Conservation (phyloP, 148 eudicot genomes). For the Rhododendron griersonianum region DNA sequence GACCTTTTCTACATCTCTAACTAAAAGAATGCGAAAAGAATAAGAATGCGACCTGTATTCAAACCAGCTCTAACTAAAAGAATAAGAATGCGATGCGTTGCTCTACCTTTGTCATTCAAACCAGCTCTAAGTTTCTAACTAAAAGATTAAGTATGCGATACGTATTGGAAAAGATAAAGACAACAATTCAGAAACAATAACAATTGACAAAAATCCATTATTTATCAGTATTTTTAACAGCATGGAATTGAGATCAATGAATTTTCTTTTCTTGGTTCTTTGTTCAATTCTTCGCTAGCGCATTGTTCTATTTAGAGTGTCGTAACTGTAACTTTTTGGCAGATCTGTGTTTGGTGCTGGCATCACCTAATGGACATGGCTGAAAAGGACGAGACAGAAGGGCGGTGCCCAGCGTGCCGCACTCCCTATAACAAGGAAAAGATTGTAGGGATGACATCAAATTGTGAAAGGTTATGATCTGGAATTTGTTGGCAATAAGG, state of each 20-base stretch:
- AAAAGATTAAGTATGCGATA: neutral
- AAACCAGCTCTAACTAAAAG: neutral
- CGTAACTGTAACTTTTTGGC: constrained; percentile 9
- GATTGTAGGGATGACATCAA: constrained; percentile 72
- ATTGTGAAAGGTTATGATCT: constrained; percentile 60
- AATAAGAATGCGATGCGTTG: neutral
- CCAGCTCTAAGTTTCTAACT: neutral
- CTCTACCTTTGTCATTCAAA: neutral
- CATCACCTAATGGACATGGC: constrained; percentile 99
- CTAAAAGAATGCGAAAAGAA: no score
- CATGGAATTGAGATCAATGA: neutral
- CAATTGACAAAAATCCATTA: neutral
- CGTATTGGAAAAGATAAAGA: neutral
- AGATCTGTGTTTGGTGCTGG: constrained; percentile 99
- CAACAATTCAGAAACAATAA: neutral
- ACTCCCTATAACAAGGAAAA: constrained; percentile 85
- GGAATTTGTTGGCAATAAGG: neutral
- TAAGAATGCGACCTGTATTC: neutral
- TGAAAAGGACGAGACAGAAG: constrained; percentile 86
- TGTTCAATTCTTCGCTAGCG: neutral
- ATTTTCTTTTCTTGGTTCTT: neutral
- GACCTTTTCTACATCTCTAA: neutral
- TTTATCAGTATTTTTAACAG: neutral
- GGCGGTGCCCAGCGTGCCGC: constrained; percentile 97
- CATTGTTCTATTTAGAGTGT: neutral